phyloP scores from a whole-genome alignment of 495 filamentous ascomycete genomes.

The Trichoderma virens region DNA sequence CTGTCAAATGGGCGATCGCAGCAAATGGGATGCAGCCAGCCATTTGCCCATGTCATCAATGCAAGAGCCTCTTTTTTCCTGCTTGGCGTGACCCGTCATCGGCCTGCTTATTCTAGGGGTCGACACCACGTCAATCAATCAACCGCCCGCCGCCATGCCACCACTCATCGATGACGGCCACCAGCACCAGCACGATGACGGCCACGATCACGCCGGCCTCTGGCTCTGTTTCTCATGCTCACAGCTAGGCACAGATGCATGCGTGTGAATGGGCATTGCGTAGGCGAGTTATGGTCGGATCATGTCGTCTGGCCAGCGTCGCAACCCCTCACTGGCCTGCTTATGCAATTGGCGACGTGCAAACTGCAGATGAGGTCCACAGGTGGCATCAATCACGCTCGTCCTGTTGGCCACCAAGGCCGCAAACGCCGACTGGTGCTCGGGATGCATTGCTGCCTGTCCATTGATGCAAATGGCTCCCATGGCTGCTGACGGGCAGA shows the following conservation, averaged over 20 bases:
- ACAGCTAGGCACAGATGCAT: constrained; percentile 3
- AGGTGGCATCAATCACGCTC: constrained; percentile 2
- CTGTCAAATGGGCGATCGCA: constrained; percentile 7
- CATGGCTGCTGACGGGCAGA: background rate
- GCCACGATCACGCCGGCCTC: background rate
- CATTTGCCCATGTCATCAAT: background rate
- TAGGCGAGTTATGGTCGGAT: background rate
- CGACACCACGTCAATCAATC: background rate
- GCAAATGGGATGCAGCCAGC: background rate
- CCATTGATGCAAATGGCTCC: background rate
- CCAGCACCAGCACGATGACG: no score
- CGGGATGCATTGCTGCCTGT: constrained; percentile 5
- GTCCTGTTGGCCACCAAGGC: background rate
- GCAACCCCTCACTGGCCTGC: constrained; percentile 5
- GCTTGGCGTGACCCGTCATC: no score
- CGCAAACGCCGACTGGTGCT: background rate
- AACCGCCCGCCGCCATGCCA: no score
- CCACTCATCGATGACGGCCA: no score
- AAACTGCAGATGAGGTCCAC: constrained; percentile 4
- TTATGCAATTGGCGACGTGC: background rate
- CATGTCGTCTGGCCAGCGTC: background rate
- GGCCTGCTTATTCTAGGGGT: no score
- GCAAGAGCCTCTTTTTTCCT: background rate
- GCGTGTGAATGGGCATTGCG: background rate
- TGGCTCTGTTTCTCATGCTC: background rate